A percentile compares a stretch with the other conserved stretches of the same genome.
These are phyloP conservation scores for Leucocoprinus birnbaumii DNA, from an alignment of 768 basidiomycete genomes.

Conservation along the genomic window DNA sequence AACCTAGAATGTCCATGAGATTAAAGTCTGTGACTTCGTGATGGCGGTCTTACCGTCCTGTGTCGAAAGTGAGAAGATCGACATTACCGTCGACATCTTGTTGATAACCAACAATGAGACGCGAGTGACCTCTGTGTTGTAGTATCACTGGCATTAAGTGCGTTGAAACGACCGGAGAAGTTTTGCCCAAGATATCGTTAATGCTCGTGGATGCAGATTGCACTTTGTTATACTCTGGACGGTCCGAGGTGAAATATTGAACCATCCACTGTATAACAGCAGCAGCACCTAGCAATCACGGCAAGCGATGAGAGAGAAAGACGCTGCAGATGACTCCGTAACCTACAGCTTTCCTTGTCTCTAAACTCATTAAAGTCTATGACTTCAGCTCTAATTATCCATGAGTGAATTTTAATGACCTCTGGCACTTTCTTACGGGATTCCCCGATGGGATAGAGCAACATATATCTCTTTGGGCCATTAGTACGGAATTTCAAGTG, in stretches of 20 bases:
- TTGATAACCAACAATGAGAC: conserved; percentile 85
- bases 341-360: conserved; percentile 40
- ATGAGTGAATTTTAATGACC: not conserved
- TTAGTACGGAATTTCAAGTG: conserved; percentile 3
- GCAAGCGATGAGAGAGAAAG: not conserved
- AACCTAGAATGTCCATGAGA: not conserved
- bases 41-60: conserved; percentile 48
- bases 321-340: not conserved
- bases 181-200: conserved; percentile 47
- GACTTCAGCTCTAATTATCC: conserved; percentile 44
- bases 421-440: conserved; percentile 59
- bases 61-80: conserved; percentile 78
- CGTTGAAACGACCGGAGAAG: conserved; percentile 48
- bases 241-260: conserved; percentile 56
- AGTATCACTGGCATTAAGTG: conserved; percentile 79
- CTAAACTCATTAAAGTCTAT: conserved; percentile 58
- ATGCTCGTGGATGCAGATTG: conserved; percentile 43
- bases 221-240: conserved; percentile 9
- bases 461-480: conserved; percentile 56
- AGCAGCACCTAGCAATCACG: conserved; percentile 33
- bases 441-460: conserved; percentile 73
- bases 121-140: conserved; percentile 84
- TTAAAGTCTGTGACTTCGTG: not conserved
- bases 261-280: conserved; percentile 71
- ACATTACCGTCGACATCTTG: conserved; percentile 50